A percentile compares a stretch with the other conserved stretches of the same genome.
Conservation (phyloP, 2,329 filamentous ascomycete genomes). For the Basipetospora chlamydospora region DNA sequence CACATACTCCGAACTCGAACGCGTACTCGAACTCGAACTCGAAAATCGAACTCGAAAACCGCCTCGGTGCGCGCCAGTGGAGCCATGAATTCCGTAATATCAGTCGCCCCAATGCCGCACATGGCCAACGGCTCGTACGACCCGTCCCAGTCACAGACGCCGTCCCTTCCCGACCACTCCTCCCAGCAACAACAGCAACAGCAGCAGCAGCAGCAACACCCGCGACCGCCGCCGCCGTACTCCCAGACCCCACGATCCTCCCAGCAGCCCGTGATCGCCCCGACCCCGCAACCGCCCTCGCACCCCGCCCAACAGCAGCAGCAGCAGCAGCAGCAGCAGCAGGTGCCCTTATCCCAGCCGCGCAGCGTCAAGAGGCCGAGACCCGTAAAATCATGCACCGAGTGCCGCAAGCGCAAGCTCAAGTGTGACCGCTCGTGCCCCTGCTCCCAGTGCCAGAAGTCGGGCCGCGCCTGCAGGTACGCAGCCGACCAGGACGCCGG, state of each 20-base stretch:
- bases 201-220: no score
- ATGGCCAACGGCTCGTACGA: conserved; percentile 5
- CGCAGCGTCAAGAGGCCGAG: conserved; percentile 37
- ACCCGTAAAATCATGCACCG: conserved; percentile 41
- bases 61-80: neutral
- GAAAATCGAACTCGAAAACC: neutral
- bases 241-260: conserved; percentile 2
- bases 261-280: neutral
- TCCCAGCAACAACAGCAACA: no score
- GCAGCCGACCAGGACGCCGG: conserved; percentile 31
- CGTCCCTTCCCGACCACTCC: neutral
- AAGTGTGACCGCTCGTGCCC: conserved; percentile 40
- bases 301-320: neutral
- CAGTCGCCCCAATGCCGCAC: no score
- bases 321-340: conserved; percentile 1
- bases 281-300: conserved; percentile 5
- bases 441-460: conserved; percentile 44
- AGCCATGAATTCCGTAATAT: no score
- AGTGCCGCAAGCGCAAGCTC: conserved; percentile 42
- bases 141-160: conserved; percentile 1
- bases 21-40: neutral
- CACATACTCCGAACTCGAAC: no score
- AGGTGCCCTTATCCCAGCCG: conserved; percentile 11
- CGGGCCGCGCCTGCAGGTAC: conserved; percentile 38
- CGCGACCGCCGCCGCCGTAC: neutral